These are phyloP conservation scores for Leccinum subrobustum DNA, from an alignment of 1,284 basidiomycete genomes.

Conservation along the genomic window DNA sequence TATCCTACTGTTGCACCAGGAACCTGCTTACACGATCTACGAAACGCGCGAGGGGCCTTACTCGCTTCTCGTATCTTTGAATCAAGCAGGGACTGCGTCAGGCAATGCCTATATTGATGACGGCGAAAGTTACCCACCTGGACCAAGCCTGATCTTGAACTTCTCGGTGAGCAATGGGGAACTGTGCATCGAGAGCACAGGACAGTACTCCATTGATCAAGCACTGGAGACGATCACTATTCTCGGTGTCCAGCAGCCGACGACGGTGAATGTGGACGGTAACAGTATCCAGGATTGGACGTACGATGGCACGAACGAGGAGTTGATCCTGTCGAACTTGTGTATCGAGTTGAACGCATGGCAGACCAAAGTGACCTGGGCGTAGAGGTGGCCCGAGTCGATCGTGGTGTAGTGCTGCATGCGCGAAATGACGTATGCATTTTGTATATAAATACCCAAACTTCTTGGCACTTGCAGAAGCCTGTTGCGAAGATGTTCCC, in stretches of 20 bases:
- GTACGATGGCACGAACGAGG: conserved; percentile 33
- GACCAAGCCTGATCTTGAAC: conserved; percentile 44
- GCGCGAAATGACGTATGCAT: conserved; percentile 35
- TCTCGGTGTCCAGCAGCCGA: conserved; percentile 44
- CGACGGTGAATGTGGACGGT: conserved; percentile 36
- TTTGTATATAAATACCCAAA: not conserved
- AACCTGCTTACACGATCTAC: conserved; percentile 48
- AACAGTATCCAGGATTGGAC: conserved; percentile 32
- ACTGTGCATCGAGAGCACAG: conserved; percentile 40
- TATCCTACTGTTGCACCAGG: conserved; percentile 46
- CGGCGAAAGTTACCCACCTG: conserved; percentile 51
- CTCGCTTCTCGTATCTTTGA: conserved; percentile 47
- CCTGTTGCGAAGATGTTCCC: too few species aligned
- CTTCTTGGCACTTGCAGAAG: not conserved
- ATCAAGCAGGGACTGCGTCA: conserved; percentile 39
- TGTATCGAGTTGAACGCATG: conserved; percentile 36
- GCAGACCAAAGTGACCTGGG: conserved; percentile 23
- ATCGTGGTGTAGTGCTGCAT: conserved; percentile 25
- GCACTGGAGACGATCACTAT: conserved; percentile 47
- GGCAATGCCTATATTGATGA: conserved; percentile 58
- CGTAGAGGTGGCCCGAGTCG: conserved; percentile 19
- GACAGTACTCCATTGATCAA: conserved; percentile 43
- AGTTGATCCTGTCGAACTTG: conserved; percentile 34
- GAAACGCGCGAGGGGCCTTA: conserved; percentile 48
- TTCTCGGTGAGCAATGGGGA: conserved; percentile 36